Base-by-base conservation (phyloP, 2,329 filamentous ascomycete genomes). In the Truncatella angustata region DNA sequence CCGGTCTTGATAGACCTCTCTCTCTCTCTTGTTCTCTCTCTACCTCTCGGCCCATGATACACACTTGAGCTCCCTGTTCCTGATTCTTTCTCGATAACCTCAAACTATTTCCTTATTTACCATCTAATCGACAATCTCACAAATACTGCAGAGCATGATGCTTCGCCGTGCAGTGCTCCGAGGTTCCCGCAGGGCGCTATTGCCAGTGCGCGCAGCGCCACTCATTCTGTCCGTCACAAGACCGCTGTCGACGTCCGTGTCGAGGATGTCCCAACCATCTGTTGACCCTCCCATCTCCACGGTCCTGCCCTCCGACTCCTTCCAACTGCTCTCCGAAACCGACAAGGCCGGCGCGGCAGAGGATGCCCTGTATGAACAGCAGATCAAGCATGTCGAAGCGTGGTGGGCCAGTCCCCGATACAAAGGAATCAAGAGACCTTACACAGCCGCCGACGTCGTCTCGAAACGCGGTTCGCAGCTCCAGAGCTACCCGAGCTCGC, bases 371-470 rank as follows among this genome's bases (percentile, higher is more conserved):
- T 96, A 92, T 69, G 84, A 92, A 37, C 82, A 88, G 56, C 90
- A 97, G 67, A 78, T 97, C 49, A 81, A 87, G 63, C 87, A 94
- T 62, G 91, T 97, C 11, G 84, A 92, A 69, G 81, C 86, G 24
- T 97, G 93, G 94, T 99, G 93, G 93, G 80, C 82, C 18, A 87
- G 86, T 36, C 86, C 90, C 6, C 85, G 94, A 52, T 99, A 85
- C 68, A 81, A 87, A 58, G 93, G 90, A 54, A 97, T 97, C 76
- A 94, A 88, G 76, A 82, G 94, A 42, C 91, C 93, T 10, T 99
- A 97, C 70, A 88, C 87, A 16, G 89, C 91, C 1, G 89, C 87
- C 62, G 92, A 96, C 73, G 88, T 99, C 5, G 93, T 96, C 56
- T 91, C 88, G 71, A 97, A 97, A 77, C 82, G 94, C 56, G 94